Base-by-base conservation (phyloP, 495 filamentous ascomycete genomes). In the Xylaria telfairii region DNA sequence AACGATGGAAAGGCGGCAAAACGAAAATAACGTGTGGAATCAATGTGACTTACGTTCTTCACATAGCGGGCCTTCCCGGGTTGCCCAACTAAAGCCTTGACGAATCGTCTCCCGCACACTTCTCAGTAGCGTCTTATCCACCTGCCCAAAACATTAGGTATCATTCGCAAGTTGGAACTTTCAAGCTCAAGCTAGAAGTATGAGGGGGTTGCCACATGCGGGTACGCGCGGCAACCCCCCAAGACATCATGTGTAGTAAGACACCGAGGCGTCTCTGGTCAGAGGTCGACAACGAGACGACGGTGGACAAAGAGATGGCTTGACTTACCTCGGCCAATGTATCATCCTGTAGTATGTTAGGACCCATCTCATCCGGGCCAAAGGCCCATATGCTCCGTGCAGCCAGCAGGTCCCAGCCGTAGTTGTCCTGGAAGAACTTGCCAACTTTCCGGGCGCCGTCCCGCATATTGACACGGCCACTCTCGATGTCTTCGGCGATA, bases 351-450 rank as follows among this genome's bases (percentile, higher is more conserved):
- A 99, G 83, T 71, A 99, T 96, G 80, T 99, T 99, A 39, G 96
- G 95, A 3, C 94, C 93, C 84, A 90, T 91, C 75, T 98, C 96
- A 69, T 98, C 95, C 28, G 96, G 96, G 2, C 96, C 96, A 82
- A 99, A 99, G 15, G 96, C 96, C 96, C 96, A 99, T 76, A 99
- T 97, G 79, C 94, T 97, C 77, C 96, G 87, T 37, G 92, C 92
- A 17, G 96, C 95, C 53, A 99, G 87, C 69, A 97, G 87, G 82
- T 99, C 96, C 93, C 95, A 99, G 71, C 93, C 95, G 77, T 98
- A 97, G 74, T 94, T 96, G 59, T 97, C 93, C 81, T 98, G 94
- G 79, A 99, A 98, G 83, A 96, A 98, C 74, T 95, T 94, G 69
- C 94, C 96, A 26, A 96, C 94, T 80, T 93, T 94, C 63, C 96